A percentile compares a stretch with the other conserved stretches of the same genome.
These are phyloP conservation scores for Pyrenophora seminiperda DNA, from an alignment of 2,329 filamentous ascomycete species.

Conservation along the genomic window DNA sequence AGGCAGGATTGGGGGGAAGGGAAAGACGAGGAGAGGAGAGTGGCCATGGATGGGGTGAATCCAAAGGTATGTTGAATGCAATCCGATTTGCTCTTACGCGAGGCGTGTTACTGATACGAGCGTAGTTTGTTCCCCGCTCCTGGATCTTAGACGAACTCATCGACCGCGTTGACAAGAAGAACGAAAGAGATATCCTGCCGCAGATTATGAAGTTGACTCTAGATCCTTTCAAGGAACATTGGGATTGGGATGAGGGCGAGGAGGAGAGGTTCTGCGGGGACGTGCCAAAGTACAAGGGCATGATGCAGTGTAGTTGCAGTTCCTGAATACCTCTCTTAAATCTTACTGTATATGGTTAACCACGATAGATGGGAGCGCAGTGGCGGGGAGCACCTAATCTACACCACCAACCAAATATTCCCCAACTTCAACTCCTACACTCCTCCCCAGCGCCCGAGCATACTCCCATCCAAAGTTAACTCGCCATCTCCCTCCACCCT, in stretches of 20 bases:
- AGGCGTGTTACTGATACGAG: constrained; percentile 5
- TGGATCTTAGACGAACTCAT: constrained; percentile 97
- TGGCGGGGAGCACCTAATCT: constrained; percentile 20
- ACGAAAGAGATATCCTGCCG: constrained; percentile 77
- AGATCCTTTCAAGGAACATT: constrained; percentile 81
- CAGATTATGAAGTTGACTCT: constrained; percentile 82
- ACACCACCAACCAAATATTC: constrained; percentile 60
- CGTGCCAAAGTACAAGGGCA: constrained; percentile 76
- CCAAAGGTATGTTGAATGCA: constrained; percentile 1
- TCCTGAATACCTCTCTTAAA: constrained; percentile 53
- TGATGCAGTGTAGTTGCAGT: constrained; percentile 94
- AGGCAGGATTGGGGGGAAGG: constrained; percentile 75
- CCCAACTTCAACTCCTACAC: constrained; percentile 76
- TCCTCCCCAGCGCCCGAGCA: constrained; percentile 70
- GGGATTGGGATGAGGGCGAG: constrained; percentile 71
- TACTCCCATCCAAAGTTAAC: constrained; percentile 82
- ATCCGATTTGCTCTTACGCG: too few relatives aligned
- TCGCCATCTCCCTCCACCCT: constrained; percentile 74
- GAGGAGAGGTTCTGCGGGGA: constrained; percentile 85
- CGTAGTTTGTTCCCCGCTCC: constrained; percentile 77
- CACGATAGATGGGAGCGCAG: too few relatives aligned
- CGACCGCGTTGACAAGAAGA: constrained; percentile 80
- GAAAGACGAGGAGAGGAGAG: constrained; percentile 59
- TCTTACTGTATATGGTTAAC: too few relatives aligned
- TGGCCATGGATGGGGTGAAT: constrained; percentile 7